Conservation (phyloP, 371 early-diverging fungal genomes). For the Mortierella sp. region DNA sequence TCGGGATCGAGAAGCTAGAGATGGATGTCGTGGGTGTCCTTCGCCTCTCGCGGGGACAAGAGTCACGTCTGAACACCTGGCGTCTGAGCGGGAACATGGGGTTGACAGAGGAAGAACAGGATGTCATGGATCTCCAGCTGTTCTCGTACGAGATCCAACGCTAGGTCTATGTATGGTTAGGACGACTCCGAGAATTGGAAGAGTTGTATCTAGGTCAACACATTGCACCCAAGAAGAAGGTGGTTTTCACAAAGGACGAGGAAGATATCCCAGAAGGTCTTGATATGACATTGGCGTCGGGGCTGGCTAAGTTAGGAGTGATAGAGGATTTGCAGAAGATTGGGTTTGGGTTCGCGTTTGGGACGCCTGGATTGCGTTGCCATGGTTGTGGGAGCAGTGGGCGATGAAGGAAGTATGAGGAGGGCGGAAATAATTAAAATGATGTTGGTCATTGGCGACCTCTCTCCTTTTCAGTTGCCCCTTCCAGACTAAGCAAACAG, state of each 20-base stretch:
- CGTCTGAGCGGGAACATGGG: neutral
- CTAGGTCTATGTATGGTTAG: neutral
- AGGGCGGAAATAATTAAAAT: too few relatives aligned
- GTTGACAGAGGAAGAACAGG: neutral
- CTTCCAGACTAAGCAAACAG: too few relatives aligned
- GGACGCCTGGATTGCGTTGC: neutral
- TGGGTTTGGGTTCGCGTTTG: neutral
- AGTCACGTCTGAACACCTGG: neutral
- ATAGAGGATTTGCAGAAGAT: neutral
- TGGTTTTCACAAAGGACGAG: neutral
- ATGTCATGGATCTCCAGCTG: neutral
- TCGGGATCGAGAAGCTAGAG: neutral
- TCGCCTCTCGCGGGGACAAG: neutral
- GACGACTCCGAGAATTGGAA: slow-evolving; percentile 21
- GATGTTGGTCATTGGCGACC: too few relatives aligned
- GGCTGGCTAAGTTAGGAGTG: neutral
- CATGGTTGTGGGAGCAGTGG: neutral
- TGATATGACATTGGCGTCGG: neutral
- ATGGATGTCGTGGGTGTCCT: neutral
- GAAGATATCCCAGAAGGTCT: neutral
- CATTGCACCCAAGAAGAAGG: neutral
- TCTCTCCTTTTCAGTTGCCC: too few relatives aligned
- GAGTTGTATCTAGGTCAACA: neutral
- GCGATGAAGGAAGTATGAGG: neutral
- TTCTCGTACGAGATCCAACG: slow-evolving; percentile 1